Evolutionary conservation across 2,329 filamentous ascomycete species (phyloP).

Genomic region (Neodidymelliopsis sp.): DNA sequence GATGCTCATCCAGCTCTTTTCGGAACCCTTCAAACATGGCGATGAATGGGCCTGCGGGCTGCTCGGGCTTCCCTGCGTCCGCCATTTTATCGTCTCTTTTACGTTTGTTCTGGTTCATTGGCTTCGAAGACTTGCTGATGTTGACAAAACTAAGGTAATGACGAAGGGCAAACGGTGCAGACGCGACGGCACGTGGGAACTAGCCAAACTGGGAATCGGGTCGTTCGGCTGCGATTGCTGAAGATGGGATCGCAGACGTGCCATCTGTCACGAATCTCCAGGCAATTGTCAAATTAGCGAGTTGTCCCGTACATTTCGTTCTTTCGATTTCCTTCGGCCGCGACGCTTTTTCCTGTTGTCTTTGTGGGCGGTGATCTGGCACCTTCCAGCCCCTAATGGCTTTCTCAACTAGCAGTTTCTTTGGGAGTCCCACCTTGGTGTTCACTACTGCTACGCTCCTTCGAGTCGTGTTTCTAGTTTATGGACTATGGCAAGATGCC

Average conservation of each 20-base stretch:
- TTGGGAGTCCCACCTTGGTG: constrained; percentile 46
- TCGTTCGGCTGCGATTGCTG: constrained; percentile 22
- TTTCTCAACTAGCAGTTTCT: constrained; percentile 44
- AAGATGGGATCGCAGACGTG: not conserved
- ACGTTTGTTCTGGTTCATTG: constrained; percentile 44
- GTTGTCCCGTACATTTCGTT: not conserved
- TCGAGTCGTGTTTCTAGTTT: constrained; percentile 77
- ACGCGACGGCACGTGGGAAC: constrained; percentile 32
- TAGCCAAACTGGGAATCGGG: constrained; percentile 28
- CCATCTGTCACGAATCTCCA: constrained; percentile 4
- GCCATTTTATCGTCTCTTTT: constrained; percentile 47
- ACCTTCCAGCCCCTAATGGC: constrained; percentile 23
- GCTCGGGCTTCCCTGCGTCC: constrained; percentile 38
- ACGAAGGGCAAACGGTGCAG: constrained; percentile 34
- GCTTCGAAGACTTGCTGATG: constrained; percentile 8
- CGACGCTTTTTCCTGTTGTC: too few species aligned
- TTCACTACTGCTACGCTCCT: constrained; percentile 64
- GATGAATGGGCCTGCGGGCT: constrained; percentile 55
- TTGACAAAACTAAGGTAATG: constrained; percentile 8
- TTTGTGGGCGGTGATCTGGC: not conserved
- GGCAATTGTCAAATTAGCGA: not conserved
- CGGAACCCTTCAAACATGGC: constrained; percentile 87
- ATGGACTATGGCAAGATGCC: constrained; percentile 92
- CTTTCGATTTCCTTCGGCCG: not conserved
- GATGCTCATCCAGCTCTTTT: constrained; percentile 88